Percentiles rank a stretch among this genome's conserved stretches.
Conservation (phyloP, 352 stramenopile genomes). For the Phytophthora vignae region DNA sequence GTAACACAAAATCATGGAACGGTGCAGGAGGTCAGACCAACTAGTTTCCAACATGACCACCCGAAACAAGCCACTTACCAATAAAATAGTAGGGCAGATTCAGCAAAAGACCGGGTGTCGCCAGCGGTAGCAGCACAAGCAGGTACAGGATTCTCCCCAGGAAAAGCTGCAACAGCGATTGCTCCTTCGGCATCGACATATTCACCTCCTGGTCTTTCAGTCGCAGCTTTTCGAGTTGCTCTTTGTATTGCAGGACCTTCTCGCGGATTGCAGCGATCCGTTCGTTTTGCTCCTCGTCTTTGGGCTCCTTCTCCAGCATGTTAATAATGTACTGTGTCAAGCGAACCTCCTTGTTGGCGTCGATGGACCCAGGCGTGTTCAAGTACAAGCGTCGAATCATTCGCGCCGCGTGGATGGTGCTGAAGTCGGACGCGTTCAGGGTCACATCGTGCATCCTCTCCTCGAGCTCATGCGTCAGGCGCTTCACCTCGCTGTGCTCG, state of each 20-base stretch:
- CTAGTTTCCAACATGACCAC: background rate
- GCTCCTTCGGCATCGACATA: constrained; percentile 50
- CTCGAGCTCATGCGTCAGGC: constrained; percentile 52
- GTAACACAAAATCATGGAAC: background rate
- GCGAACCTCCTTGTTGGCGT: constrained; percentile 75
- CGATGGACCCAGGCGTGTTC: constrained; percentile 67
- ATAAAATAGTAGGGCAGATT: constrained; percentile 87
- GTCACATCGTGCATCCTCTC: constrained; percentile 51
- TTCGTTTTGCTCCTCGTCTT: constrained; percentile 48
- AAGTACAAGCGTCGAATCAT: constrained; percentile 77
- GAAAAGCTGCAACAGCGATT: constrained; percentile 70
- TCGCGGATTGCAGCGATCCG: constrained; percentile 43
- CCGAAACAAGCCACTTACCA: constrained; percentile 43
- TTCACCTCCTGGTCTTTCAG: constrained; percentile 81
- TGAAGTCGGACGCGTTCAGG: constrained; percentile 74
- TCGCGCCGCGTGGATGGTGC: constrained; percentile 63
- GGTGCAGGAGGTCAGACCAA: background rate
- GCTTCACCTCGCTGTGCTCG: constrained; percentile 62
- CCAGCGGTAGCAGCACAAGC: constrained; percentile 73
- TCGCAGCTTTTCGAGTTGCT: constrained; percentile 60
- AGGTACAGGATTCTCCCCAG: constrained; percentile 74
- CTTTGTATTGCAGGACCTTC: constrained; percentile 72
- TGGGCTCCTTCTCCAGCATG: constrained; percentile 61
- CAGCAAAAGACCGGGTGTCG: constrained; percentile 68
- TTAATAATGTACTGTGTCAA: constrained; percentile 84